Conservation (phyloP, 202 grass and related monocot species). For the Carex arenaria region DNA sequence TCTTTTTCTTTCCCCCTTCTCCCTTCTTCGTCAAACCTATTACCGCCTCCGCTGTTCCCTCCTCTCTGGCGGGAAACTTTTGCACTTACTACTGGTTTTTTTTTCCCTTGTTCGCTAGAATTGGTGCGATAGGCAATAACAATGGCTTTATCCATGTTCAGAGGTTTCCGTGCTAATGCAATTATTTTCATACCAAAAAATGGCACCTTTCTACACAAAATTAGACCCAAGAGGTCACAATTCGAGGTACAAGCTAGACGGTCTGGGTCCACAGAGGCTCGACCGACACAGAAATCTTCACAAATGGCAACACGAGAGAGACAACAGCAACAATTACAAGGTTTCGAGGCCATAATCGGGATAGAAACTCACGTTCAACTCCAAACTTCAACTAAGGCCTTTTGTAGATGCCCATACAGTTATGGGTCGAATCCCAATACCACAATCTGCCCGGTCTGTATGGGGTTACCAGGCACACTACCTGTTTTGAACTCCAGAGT, state of each 20-base stretch:
- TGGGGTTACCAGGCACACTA: conserved; percentile 77
- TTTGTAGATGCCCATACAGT: conserved; percentile 68
- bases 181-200: conserved; percentile 10
- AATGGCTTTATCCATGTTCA: conserved; percentile 69
- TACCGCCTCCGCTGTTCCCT: no score
- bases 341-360: conserved; percentile 81
- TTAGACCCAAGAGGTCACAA: conserved; percentile 4
- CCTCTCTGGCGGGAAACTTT: background rate
- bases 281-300: conserved; percentile 26
- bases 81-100: background rate
- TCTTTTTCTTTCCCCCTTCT: no score
- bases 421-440: conserved; percentile 74
- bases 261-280: conserved; percentile 28
- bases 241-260: conserved; percentile 31
- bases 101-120: background rate
- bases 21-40: no score
- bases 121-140: conserved; percentile 3
- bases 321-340: conserved; percentile 44
- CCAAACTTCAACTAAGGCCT: conserved; percentile 69
- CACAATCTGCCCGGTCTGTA: conserved; percentile 77
- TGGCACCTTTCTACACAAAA: conserved; percentile 26
- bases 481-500: conserved; percentile 74
- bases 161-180: conserved; percentile 37
- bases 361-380: conserved; percentile 97
- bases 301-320: conserved; percentile 47